Conservation (phyloP, 768 basidiomycete species). For the Epithele typhae region DNA sequence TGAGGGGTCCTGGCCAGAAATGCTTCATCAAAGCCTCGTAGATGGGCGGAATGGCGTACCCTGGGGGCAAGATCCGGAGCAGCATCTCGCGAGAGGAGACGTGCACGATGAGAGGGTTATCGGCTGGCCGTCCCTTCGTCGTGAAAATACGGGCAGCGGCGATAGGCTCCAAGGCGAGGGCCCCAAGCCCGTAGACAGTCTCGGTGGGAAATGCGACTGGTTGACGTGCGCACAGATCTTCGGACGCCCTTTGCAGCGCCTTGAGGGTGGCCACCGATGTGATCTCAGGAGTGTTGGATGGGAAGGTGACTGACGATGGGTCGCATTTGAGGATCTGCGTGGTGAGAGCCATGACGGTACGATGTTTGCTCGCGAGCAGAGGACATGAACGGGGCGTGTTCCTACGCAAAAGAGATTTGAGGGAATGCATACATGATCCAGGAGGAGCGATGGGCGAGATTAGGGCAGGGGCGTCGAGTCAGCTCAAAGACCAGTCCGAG, state of each 20-base stretch:
- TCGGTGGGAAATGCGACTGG: constrained; percentile 93
- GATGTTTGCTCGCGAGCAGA: no score
- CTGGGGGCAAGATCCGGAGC: constrained; percentile 58
- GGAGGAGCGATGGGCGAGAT: neutral
- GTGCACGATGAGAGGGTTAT: constrained; percentile 98
- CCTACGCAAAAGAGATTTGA: constrained; percentile 5
- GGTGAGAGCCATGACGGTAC: constrained; percentile 18
- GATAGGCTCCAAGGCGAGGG: constrained; percentile 59
- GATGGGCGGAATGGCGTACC: constrained; percentile 52
- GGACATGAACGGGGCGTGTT: neutral
- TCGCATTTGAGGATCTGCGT: constrained; percentile 58
- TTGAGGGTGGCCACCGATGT: constrained; percentile 45
- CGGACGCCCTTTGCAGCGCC: constrained; percentile 53
- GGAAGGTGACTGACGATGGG: constrained; percentile 56
- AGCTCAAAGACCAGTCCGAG: no score
- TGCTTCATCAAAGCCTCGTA: constrained; percentile 73
- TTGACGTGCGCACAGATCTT: constrained; percentile 45
- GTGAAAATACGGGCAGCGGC: constrained; percentile 76
- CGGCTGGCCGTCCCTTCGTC: constrained; percentile 87
- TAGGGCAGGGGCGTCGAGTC: neutral
- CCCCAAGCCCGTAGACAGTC: constrained; percentile 98
- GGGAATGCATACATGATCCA: constrained; percentile 5
- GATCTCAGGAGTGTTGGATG: constrained; percentile 43
- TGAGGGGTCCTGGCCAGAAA: constrained; percentile 96
- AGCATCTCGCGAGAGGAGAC: constrained; percentile 87